Percentiles rank a stretch among this genome's conserved stretches.
These are phyloP conservation scores for Cucurbita maxima DNA, from an alignment of 306 rosid species.

Conservation along the genomic window DNA sequence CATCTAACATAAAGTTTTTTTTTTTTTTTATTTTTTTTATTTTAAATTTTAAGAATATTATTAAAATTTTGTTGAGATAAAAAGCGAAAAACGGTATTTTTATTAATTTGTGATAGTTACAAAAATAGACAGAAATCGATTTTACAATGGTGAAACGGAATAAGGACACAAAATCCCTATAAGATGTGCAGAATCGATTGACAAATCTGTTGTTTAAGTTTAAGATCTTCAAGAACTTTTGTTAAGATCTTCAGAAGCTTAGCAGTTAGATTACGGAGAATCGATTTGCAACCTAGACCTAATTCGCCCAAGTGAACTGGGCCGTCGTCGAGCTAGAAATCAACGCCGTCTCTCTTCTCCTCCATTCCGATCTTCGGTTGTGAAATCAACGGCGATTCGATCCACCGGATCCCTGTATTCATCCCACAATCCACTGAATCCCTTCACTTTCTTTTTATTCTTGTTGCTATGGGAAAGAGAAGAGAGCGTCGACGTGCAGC, in stretches of 20 bases:
- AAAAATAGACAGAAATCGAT: too few species aligned
- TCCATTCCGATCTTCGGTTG: background rate
- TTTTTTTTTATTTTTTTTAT: too few species aligned
- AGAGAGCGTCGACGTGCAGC: constrained; percentile 94
- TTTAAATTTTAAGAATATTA: too few species aligned
- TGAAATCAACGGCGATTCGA: background rate
- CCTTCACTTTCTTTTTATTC: background rate
- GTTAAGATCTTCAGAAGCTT: background rate
- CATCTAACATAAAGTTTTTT: too few species aligned
- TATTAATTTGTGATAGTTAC: too few species aligned
- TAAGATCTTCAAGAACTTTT: too few species aligned
- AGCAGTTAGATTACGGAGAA: background rate
- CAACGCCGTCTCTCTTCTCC: background rate
- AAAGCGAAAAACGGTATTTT: too few species aligned
- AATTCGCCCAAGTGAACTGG: background rate
- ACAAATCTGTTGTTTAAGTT: background rate
- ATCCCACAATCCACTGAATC: background rate
- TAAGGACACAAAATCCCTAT: background rate
- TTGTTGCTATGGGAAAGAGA: constrained; percentile 60
- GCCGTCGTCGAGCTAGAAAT: background rate
- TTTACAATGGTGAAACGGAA: too few species aligned
- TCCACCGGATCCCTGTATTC: background rate
- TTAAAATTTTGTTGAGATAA: too few species aligned
- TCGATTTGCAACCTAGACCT: background rate
- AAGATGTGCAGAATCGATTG: background rate